phyloP scores from a whole-genome alignment of 345 rosid species.

The Camelina neglecta region DNA sequence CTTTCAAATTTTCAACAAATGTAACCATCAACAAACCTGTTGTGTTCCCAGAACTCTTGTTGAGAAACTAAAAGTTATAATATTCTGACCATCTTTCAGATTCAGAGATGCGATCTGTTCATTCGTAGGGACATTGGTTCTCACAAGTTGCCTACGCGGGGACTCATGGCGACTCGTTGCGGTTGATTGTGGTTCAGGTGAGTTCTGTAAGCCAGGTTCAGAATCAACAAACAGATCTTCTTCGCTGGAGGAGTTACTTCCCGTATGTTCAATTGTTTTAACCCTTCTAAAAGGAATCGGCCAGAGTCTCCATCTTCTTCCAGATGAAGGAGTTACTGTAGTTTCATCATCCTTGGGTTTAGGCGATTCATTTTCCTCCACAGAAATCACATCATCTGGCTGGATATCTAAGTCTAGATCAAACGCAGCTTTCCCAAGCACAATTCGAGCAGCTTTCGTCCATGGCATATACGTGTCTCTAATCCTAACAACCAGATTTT shows the following conservation, averaged over 20 bases:
- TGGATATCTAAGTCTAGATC: slow-evolving; percentile 69
- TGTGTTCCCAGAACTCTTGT: slow-evolving; percentile 90
- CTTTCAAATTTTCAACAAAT: slow-evolving; percentile 19
- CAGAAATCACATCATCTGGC: slow-evolving; percentile 64
- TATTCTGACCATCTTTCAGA: slow-evolving; percentile 90
- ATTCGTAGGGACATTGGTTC: slow-evolving; percentile 83
- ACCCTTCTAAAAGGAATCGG: slow-evolving; percentile 81
- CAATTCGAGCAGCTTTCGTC: slow-evolving; percentile 83
- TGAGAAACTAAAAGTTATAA: slow-evolving; percentile 82
- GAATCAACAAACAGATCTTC: slow-evolving; percentile 78
- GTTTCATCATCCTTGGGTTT: slow-evolving; percentile 52
- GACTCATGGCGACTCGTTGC: slow-evolving; percentile 51
- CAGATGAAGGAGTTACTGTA: slow-evolving; percentile 53
- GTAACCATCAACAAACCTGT: slow-evolving; percentile 58
- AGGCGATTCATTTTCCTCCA: slow-evolving; percentile 54
- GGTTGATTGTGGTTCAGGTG: slow-evolving; percentile 40
- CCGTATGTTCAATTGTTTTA: slow-evolving; percentile 69
- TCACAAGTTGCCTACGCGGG: slow-evolving; percentile 67
- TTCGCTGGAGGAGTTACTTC: slow-evolving; percentile 67
- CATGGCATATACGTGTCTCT: slow-evolving; percentile 66
- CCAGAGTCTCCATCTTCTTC: slow-evolving; percentile 89
- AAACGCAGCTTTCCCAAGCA: slow-evolving; percentile 77
- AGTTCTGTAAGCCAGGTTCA: slow-evolving; percentile 59
- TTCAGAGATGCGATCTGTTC: slow-evolving; percentile 91
- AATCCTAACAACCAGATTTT: slow-evolving; percentile 66